Percentiles rank a stretch among this genome's conserved stretches.
phyloP scores from a whole-genome alignment of 306 rosid species.

The Trifolium repens region DNA sequence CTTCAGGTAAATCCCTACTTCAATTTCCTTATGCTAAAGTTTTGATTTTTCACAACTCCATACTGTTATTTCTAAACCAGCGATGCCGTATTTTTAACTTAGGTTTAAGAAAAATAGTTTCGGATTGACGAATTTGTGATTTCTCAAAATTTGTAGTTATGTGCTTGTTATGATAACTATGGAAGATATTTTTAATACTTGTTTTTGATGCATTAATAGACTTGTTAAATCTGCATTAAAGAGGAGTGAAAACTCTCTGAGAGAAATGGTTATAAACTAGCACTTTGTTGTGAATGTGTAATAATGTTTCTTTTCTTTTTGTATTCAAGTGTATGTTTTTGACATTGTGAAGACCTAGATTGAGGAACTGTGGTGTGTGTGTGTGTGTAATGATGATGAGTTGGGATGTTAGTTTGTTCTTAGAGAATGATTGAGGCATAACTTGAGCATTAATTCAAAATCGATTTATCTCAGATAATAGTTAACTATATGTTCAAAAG shows the following conservation, averaged over 20 bases:
- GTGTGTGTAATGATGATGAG: background rate
- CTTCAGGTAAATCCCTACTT: slow-evolving; percentile 10
- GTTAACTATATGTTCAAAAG: too few species aligned
- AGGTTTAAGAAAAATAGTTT: too few species aligned
- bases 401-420: background rate
- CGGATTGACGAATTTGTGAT: background rate
- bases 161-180: background rate
- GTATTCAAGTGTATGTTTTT: background rate
- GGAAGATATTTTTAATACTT: too few species aligned
- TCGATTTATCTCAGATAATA: background rate
- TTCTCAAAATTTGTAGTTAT: background rate
- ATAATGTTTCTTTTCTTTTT: background rate
- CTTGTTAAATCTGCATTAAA: background rate
- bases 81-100: too few species aligned
- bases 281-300: background rate
- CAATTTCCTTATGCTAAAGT: background rate
- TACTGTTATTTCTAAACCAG: too few species aligned
- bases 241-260: background rate
- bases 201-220: slow-evolving; percentile 1
- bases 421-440: background rate
- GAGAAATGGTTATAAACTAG: background rate
- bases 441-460: background rate
- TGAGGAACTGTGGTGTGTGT: background rate
- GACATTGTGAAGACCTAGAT: background rate
- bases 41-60: background rate